phyloP scores from a whole-genome alignment of 441 rosid species.

The Populus tomentosa region DNA sequence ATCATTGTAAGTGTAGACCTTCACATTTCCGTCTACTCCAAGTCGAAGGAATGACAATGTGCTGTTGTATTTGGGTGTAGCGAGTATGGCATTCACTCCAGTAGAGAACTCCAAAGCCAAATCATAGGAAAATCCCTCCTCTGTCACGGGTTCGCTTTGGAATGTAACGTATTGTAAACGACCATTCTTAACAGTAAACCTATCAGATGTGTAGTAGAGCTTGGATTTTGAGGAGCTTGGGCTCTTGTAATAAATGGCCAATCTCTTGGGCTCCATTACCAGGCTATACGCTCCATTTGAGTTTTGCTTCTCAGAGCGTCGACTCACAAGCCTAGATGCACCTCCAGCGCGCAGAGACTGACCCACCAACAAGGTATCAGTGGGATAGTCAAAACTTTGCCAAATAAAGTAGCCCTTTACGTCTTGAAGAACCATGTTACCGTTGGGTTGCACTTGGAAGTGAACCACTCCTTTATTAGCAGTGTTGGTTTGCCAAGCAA shows the following conservation, averaged over 20 bases:
- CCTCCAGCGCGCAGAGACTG: constrained; percentile 43
- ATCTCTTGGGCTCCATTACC: constrained; percentile 46
- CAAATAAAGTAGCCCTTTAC: constrained; percentile 43
- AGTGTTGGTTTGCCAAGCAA: constrained; percentile 71
- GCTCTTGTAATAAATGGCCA: constrained; percentile 44
- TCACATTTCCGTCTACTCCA: constrained; percentile 48
- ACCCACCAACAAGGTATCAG: constrained; percentile 63
- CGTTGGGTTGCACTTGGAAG: constrained; percentile 44
- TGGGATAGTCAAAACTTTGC: constrained; percentile 77
- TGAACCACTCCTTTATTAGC: constrained; percentile 60
- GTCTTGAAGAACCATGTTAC: constrained; percentile 71
- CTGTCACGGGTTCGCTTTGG: constrained; percentile 3
- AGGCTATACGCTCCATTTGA: constrained; percentile 51
- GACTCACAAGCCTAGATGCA: constrained; percentile 46
- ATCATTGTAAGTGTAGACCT: constrained; percentile 41
- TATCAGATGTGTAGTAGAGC: constrained; percentile 29
- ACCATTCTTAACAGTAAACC: neutral
- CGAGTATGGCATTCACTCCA: constrained; percentile 13
- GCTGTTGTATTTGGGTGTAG: constrained; percentile 44
- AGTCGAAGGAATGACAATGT: constrained; percentile 47
- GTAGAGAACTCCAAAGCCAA: neutral
- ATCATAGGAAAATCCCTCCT: neutral
- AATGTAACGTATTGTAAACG: constrained; percentile 16
- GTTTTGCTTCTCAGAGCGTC: constrained; percentile 33
- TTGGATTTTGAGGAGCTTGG: constrained; percentile 39